Evolutionary conservation across 495 filamentous ascomycete genomes (phyloP).

Genomic region (Staphylotrichum tortipilum): DNA sequence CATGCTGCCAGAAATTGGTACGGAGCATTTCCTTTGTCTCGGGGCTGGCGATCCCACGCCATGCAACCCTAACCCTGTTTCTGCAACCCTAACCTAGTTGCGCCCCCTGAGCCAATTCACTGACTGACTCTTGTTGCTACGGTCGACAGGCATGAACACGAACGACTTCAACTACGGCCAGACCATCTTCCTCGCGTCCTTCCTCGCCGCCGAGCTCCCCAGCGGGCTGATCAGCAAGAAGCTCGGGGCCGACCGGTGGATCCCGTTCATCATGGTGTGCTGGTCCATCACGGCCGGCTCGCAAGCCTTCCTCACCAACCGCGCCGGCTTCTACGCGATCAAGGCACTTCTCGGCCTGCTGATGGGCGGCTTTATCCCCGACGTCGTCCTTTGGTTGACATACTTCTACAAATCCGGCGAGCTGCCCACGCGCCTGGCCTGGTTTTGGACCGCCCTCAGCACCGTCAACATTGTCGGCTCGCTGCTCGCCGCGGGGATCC

Average conservation of each 20-base stretch:
- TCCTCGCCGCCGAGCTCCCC: slow-evolving; percentile 42
- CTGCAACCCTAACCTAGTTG: too few relatives aligned
- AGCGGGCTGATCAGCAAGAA: slow-evolving; percentile 41
- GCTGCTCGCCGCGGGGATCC: slow-evolving; percentile 42
- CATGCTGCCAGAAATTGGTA: slow-evolving; percentile 29
- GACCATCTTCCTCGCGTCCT: slow-evolving; percentile 38
- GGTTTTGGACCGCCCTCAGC: slow-evolving; percentile 41
- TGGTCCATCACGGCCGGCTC: slow-evolving; percentile 36
- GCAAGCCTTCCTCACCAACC: slow-evolving; percentile 32
- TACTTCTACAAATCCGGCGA: slow-evolving; percentile 48
- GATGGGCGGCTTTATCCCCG: slow-evolving; percentile 45
- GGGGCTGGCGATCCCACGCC: background rate
- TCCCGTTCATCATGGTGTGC: slow-evolving; percentile 39
- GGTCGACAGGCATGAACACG: slow-evolving; percentile 31
- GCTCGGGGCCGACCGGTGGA: slow-evolving; percentile 39
- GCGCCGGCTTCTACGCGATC: slow-evolving; percentile 32
- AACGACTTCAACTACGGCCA: slow-evolving; percentile 42
- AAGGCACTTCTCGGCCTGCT: slow-evolving; percentile 39
- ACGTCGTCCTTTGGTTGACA: slow-evolving; percentile 44
- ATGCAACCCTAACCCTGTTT: too few relatives aligned
- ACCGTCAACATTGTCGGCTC: slow-evolving; percentile 41
- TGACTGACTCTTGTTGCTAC: background rate
- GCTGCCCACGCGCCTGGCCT: slow-evolving; percentile 41
- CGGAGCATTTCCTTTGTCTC: background rate
- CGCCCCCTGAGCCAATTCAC: too few relatives aligned